Conservation (phyloP, 805 yeast species). For the Pichia scutulata region DNA sequence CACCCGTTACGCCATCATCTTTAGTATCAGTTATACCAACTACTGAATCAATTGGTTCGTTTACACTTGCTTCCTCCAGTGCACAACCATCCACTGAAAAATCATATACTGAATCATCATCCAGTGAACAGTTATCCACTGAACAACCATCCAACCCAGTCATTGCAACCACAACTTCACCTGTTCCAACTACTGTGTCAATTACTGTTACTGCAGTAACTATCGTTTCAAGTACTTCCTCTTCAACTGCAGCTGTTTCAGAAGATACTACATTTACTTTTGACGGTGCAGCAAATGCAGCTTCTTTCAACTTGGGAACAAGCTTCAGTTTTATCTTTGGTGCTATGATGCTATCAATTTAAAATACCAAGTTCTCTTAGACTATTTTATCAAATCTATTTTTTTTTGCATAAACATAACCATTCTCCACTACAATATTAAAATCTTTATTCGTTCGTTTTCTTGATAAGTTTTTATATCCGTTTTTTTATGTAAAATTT, state of each 20-base stretch:
- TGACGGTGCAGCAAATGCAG: neutral
- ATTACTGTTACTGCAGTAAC: neutral
- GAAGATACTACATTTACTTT: conserved; percentile 1
- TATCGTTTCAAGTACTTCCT: neutral
- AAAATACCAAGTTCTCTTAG: too few species aligned
- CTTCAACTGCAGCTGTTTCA: neutral
- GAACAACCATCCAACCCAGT: too few species aligned
- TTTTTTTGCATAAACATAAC: neutral
- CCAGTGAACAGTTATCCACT: too few species aligned
- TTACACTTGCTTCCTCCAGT: neutral
- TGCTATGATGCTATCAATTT: neutral
- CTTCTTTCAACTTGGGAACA: neutral
- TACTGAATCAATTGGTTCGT: too few species aligned
- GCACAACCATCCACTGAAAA: neutral
- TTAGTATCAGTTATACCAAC: neutral
- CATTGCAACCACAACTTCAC: neutral
- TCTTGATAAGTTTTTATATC: neutral
- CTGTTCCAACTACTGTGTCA: neutral
- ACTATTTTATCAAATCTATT: neutral
- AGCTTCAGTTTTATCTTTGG: neutral
- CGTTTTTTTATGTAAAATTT: neutral
- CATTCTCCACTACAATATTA: neutral
- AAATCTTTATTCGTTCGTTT: neutral
- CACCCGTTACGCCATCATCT: neutral
- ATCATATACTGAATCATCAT: neutral